Conservation (phyloP, 768 basidiomycete species). For the Leccinum sublutescens region DNA sequence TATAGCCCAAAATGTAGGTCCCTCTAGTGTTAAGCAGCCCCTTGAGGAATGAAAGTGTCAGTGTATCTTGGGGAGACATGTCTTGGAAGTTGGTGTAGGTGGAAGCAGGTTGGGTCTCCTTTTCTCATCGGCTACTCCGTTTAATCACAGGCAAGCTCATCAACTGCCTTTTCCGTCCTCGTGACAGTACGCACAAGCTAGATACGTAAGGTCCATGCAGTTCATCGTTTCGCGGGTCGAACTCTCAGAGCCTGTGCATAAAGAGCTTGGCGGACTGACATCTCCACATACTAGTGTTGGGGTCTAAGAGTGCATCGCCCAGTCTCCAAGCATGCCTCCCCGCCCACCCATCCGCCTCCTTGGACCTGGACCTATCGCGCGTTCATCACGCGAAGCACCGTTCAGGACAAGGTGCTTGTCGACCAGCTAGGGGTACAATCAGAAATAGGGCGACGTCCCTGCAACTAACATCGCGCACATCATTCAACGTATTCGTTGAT, state of each 20-base stretch:
- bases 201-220: neutral
- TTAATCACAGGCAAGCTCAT: neutral
- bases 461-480: slow-evolving; percentile 52
- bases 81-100: neutral
- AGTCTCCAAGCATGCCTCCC: slow-evolving; percentile 49
- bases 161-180: neutral
- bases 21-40: neutral
- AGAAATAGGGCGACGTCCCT: neutral
- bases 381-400: slow-evolving; percentile 54
- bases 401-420: slow-evolving; percentile 71
- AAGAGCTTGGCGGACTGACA: neutral
- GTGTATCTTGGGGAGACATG: slow-evolving; percentile 2
- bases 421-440: slow-evolving; percentile 50
- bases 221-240: neutral
- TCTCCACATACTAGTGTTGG: neutral
- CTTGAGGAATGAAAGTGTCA: neutral
- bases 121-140: slow-evolving; percentile 1
- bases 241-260: neutral
- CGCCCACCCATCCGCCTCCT: slow-evolving; percentile 52
- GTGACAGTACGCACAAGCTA: neutral
- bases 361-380: slow-evolving; percentile 39
- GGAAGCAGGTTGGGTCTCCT: neutral
- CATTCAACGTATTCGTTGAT: slow-evolving; percentile 82
- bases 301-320: slow-evolving; percentile 48
- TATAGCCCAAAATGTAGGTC: slow-evolving; percentile 55